Evolutionary conservation across 1,284 basidiomycete genomes (phyloP).

Genomic region (Hemileia vastatrix): DNA sequence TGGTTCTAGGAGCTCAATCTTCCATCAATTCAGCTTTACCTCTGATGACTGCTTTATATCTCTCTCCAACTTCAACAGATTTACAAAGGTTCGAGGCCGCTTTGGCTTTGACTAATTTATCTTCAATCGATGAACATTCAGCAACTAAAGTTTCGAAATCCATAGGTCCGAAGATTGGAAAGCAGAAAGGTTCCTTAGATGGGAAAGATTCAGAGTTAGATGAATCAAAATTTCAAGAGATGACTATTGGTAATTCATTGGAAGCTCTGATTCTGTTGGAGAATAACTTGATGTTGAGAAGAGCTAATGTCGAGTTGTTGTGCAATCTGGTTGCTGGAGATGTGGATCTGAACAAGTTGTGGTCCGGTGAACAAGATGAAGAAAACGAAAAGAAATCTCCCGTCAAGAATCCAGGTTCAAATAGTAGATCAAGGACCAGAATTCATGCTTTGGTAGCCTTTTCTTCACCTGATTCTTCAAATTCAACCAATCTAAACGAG

Average conservation of each 20-base stretch:
- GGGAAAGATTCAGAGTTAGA: neutral
- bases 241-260: conserved; percentile 23
- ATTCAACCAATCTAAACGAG: neutral
- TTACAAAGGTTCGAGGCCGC: too few relatives aligned
- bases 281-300: conserved; percentile 33
- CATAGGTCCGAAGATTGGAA: too few relatives aligned
- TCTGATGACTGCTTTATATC: too few relatives aligned
- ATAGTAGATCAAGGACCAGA: neutral
- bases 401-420: neutral
- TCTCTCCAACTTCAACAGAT: too few relatives aligned
- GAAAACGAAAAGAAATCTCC: conserved; percentile 5
- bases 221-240: neutral
- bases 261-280: conserved; percentile 29
- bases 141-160: too few relatives aligned
- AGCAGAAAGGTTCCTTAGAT: too few relatives aligned
- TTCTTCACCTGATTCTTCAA: neutral
- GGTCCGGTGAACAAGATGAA: conserved; percentile 23
- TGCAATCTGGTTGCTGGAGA: conserved; percentile 36
- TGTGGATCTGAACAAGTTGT: conserved; percentile 24
- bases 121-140: too few relatives aligned
- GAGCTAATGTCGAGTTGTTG: conserved; percentile 38
- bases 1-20: too few relatives aligned
- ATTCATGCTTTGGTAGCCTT: neutral
- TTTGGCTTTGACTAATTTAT: too few relatives aligned
- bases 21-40: too few relatives aligned